Percentiles rank a stretch among this genome's conserved stretches.
Conservation (phyloP, 768 basidiomycete species). For the Boletus rubropictus region DNA sequence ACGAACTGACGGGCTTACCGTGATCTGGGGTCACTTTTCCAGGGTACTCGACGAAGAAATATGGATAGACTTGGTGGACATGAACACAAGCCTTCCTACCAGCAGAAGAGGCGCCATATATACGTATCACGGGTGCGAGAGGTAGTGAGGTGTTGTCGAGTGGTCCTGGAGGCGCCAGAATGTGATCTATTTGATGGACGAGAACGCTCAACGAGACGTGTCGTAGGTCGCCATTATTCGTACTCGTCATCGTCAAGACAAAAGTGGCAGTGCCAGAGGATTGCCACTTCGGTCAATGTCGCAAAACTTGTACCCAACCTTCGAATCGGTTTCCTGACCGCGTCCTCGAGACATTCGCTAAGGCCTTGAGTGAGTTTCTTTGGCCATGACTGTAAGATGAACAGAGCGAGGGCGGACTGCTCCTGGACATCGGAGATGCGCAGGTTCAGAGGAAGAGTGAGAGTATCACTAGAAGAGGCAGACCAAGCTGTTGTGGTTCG, state of each 20-base stretch:
- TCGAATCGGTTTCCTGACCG: not conserved
- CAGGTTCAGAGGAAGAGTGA: not conserved
- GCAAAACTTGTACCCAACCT: not conserved
- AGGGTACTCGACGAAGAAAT: constrained; percentile 82
- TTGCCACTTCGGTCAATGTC: not conserved
- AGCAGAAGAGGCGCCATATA: constrained; percentile 77
- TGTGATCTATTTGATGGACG: constrained; percentile 60
- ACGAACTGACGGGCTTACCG: constrained; percentile 40
- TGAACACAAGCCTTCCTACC: constrained; percentile 82
- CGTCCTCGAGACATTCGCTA: not conserved
- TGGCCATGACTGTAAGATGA: not conserved
- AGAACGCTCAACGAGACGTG: constrained; percentile 36
- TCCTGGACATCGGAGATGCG: constrained; percentile 12
- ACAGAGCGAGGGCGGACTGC: not conserved
- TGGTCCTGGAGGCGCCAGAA: constrained; percentile 48
- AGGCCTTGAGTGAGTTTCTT: no score
- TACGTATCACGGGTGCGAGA: constrained; percentile 73
- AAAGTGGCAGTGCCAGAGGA: not conserved
- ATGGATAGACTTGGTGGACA: constrained; percentile 91
- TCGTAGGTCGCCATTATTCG: not conserved
- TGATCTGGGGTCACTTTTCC: constrained; percentile 56
- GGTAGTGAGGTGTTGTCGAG: constrained; percentile 61
- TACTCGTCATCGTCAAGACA: constrained; percentile 3
- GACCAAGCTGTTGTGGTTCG: not conserved
- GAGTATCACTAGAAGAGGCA: not conserved